phyloP scores from a whole-genome alignment of 768 basidiomycete genomes.

The Mycena polygramma region DNA sequence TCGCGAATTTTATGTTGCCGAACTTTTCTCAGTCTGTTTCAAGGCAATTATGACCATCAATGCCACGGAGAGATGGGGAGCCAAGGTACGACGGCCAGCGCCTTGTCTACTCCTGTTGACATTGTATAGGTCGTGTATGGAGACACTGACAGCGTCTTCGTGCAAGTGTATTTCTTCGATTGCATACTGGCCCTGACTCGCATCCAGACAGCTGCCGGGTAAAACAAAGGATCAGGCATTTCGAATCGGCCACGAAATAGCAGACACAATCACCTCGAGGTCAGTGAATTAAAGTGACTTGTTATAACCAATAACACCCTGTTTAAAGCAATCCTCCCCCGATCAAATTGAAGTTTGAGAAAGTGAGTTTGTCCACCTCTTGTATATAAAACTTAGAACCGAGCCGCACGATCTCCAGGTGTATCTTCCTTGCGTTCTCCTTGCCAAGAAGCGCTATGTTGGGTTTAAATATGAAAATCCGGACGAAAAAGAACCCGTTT shows the following conservation, averaged over 20 bases:
- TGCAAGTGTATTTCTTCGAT: conserved; percentile 53
- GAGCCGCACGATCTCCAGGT: conserved; percentile 70
- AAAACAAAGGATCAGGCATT: conserved; percentile 96
- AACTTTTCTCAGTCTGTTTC: neutral
- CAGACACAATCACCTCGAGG: conserved; percentile 79
- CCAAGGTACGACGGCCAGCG: conserved; percentile 55
- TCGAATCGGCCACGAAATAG: conserved; percentile 92
- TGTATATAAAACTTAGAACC: neutral
- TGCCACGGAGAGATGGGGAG: conserved; percentile 86
- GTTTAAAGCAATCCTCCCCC: conserved; percentile 80
- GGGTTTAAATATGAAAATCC: conserved; percentile 94
- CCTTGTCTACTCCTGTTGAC: conserved; percentile 18
- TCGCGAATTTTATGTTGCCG: neutral
- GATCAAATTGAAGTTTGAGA: conserved; percentile 97
- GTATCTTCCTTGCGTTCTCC: conserved; percentile 93
- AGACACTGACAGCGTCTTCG: conserved; percentile 96
- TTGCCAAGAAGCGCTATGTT: conserved; percentile 99
- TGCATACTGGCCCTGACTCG: neutral
- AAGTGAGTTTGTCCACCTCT: conserved; percentile 63
- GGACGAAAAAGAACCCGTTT: conserved; percentile 81
- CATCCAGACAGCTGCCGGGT: conserved; percentile 78
- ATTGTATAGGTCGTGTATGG: conserved; percentile 86
- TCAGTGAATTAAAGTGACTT: neutral
- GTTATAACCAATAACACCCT: neutral
- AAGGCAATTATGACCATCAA: conserved; percentile 90